These are phyloP conservation scores for Alternaria sp. DNA, from an alignment of 2,329 filamentous ascomycete genomes.

Conservation along the genomic window DNA sequence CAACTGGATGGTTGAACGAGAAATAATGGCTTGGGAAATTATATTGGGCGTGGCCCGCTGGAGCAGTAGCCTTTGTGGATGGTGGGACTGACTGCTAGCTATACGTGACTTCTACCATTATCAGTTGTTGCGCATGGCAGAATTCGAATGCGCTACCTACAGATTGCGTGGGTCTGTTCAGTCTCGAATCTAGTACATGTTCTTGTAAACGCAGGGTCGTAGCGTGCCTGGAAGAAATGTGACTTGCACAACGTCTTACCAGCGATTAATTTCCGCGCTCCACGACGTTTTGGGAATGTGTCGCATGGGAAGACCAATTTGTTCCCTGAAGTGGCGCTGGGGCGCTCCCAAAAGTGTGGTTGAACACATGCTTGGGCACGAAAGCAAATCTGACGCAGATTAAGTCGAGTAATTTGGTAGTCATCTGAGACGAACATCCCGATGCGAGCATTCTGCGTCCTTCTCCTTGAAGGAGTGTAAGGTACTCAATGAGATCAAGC, in stretches of 20 bases:
- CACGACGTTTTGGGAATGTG: slow-evolving; percentile 29
- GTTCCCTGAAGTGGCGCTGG: slow-evolving; percentile 19
- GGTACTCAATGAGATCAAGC: background rate
- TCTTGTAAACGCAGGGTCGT: slow-evolving; percentile 6
- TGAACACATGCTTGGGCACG: slow-evolving; percentile 20
- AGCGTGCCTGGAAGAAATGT: slow-evolving; percentile 20
- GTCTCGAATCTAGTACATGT: background rate
- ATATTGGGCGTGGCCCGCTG: background rate
- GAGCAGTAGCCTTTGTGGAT: background rate
- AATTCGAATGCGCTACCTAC: background rate
- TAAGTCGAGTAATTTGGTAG: slow-evolving; percentile 19
- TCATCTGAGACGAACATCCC: slow-evolving; percentile 23
- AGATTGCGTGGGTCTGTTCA: background rate
- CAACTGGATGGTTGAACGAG: background rate
- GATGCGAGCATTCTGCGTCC: background rate
- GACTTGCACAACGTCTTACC: slow-evolving; percentile 32
- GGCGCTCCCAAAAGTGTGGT: slow-evolving; percentile 27
- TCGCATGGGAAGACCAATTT: slow-evolving; percentile 23
- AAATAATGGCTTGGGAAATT: background rate
- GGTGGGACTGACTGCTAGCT: background rate
- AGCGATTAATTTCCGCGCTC: slow-evolving; percentile 22
- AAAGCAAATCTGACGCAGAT: slow-evolving; percentile 25
- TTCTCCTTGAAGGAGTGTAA: background rate
- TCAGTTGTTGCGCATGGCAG: slow-evolving; percentile 1
- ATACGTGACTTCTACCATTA: background rate